A percentile compares a stretch with the other conserved stretches of the same genome.
Evolutionary conservation across 495 filamentous ascomycete genomes (phyloP).

Genomic region (Penicillium robsamsonii): DNA sequence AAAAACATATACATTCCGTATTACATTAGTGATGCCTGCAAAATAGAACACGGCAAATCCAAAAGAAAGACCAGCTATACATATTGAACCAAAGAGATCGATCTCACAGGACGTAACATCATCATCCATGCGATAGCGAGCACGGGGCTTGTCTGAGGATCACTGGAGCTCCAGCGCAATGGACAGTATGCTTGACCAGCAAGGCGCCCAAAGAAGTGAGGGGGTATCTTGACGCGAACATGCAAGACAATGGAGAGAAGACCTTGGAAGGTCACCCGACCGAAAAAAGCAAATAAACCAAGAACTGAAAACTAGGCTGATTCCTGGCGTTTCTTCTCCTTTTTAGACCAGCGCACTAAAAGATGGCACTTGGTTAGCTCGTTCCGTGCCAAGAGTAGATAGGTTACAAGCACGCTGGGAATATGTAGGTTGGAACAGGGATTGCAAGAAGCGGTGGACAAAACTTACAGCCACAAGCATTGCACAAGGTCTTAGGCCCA

Average conservation of each 20-base stretch:
- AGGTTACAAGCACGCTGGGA: not conserved
- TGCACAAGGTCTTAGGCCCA: constrained; percentile 95
- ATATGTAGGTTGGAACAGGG: not conserved
- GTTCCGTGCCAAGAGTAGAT: not conserved
- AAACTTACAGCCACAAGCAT: constrained; percentile 82
- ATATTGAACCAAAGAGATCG: constrained; percentile 1
- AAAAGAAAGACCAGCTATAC: constrained; percentile 9
- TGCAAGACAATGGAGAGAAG: not conserved
- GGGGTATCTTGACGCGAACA: constrained; percentile 1
- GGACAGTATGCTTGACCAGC: not conserved
- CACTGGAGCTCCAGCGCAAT: not conserved
- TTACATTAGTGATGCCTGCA: not conserved
- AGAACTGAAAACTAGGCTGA: constrained; percentile 9
- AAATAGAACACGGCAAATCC: not conserved
- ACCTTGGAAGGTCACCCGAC: not conserved
- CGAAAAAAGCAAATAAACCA: not conserved
- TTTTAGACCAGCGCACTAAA: constrained; percentile 71
- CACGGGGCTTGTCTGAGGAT: not conserved
- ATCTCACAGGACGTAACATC: constrained; percentile 17
- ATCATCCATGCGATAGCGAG: constrained; percentile 11
- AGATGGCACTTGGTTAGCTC: not conserved
- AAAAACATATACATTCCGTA: not conserved
- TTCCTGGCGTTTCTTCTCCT: constrained; percentile 64
- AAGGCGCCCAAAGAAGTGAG: not conserved
- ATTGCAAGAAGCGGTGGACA: not conserved